Evolutionary conservation across 1,284 basidiomycete species (phyloP).

Genomic region (Afroboletus lepidellus): DNA sequence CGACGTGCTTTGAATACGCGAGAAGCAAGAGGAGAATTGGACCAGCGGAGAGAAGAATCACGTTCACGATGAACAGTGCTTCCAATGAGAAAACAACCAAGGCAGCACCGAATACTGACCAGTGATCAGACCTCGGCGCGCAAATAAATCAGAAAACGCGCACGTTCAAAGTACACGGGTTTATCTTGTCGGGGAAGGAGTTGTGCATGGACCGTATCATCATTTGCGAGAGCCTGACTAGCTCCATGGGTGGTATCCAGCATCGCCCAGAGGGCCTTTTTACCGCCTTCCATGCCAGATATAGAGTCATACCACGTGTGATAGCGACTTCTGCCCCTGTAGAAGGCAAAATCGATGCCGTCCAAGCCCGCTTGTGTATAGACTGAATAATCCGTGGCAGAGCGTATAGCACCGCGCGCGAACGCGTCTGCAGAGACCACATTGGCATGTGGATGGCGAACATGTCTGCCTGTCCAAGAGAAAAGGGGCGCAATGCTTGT

Average conservation of each 20-base stretch:
- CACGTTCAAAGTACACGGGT: slow-evolving; percentile 73
- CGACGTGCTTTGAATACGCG: slow-evolving; percentile 33
- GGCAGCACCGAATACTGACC: slow-evolving; percentile 56
- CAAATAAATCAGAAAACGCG: slow-evolving; percentile 26
- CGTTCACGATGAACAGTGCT: slow-evolving; percentile 53
- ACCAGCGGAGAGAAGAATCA: slow-evolving; percentile 58
- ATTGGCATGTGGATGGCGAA: slow-evolving; percentile 66
- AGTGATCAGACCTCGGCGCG: not conserved
- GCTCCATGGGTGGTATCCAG: slow-evolving; percentile 61
- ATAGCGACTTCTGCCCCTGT: slow-evolving; percentile 64
- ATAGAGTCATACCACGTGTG: slow-evolving; percentile 69
- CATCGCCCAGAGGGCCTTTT: slow-evolving; percentile 69
- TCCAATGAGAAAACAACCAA: slow-evolving; percentile 55
- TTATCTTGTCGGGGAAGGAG: slow-evolving; percentile 21
- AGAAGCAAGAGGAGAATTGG: slow-evolving; percentile 55
- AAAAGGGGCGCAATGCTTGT: slow-evolving; percentile 53
- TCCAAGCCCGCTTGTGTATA: slow-evolving; percentile 53
- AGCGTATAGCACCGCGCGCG: slow-evolving; percentile 56
- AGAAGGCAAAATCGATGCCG: slow-evolving; percentile 74
- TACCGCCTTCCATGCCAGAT: slow-evolving; percentile 50
- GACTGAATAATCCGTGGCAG: slow-evolving; percentile 67
- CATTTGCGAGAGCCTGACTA: slow-evolving; percentile 52
- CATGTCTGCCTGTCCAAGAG: slow-evolving; percentile 45
- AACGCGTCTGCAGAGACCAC: slow-evolving; percentile 67
- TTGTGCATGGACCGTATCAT: slow-evolving; percentile 25